Evolutionary conservation across 495 filamentous ascomycete species (phyloP), one percentile per base, ranked within the genome.

Genomic region (Aspergillus sparsus): DNA sequence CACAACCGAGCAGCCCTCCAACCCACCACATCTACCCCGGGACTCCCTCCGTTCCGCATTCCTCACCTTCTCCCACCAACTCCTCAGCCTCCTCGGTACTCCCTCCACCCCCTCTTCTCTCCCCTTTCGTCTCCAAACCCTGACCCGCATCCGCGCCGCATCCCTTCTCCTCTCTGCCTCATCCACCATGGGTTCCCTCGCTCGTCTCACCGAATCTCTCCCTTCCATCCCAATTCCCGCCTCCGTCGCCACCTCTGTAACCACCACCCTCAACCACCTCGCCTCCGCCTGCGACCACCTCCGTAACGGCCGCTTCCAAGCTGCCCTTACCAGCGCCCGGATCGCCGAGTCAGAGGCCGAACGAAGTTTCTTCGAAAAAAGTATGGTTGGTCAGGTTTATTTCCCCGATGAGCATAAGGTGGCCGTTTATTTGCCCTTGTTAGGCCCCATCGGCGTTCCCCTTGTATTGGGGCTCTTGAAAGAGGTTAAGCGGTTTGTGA

Each of bases 381-480:
- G 89, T 67, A 98, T 98, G 94, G 94, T 98, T 44, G 94, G 94
- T 1, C 94, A 98, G 75, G 87, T 97, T 61, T 97, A 90, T 83
- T 98, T 91, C 72, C 94, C 94, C 2, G 95, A 98, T 68, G 94
- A 98, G 74, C 94, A 98, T 68, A 98, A 98, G 74, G 83, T 98
- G n/a, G 95, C 94, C 0, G 94, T 98, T 11, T 98, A 98, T 67
- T 69, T 98, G 62, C 94, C 94, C 12, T 74, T 98, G 12, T 74
- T 98, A 52, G 94, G 95, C 2, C 94, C 95, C 2, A 86, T 98
- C 44, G 93, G 90, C 9, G 95, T 98, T 7, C 94, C 94, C 27
- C 74, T 98, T 41, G 62, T 97, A 6, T 89, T 98, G 79, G 87
- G 86, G 11, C 78, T 89, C 53, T 42, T 92, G 35, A 98, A 95